Base-by-base conservation (phyloP, 2,329 filamentous ascomycete genomes). In the Nigrograna mackinnonii region DNA sequence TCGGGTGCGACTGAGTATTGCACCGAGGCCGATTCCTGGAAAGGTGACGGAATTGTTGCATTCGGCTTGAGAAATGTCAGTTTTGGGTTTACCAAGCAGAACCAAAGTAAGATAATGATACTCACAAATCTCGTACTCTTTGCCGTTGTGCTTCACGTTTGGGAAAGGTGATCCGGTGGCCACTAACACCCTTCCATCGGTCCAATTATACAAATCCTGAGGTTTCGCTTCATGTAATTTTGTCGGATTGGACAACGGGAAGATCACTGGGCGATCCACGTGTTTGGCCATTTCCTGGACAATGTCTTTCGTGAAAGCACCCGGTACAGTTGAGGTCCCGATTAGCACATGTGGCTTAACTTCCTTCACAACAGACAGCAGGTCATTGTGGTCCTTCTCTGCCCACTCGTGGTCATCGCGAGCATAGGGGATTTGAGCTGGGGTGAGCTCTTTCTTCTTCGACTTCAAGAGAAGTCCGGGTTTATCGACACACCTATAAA, bases 31-130 rank as follows among this genome's bases (percentile, higher is more conserved):
- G 44, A 95, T 92, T 0, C 89, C 89, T 0, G 90, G 90, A 66
- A 95, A 95, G 13, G 86, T 86, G 22, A 88, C 87, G 1, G 84
- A 87, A 70, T 95, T 95, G 71, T 95, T 95, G 71, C 91, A 95
- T 67, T 95, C 90, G 18, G 89, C 89, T 59, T n/a, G n/a, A n/a
- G n/a, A n/a, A n/a, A n/a, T n/a, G n/a, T n/a, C n/a, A 79, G 9
- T 17, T 4, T 13, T 12, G n/a, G 33, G 55, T 31, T 35, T 32
- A 19, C 21, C 6, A 26, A 13, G 9, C 17, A 59, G 46, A 18
- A 30, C 5, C 11, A 5, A 7, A 4, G 21, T 13, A 20, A 17
- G 5, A 35, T 21, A 3, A 28, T 30, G 5, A 17, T 6, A 3
- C 70, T 58, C 59, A 78, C 76, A 74, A 14, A 84, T 76, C 31